Conservation (phyloP, 2,329 filamentous ascomycete species). For the Monilinia fructigena region DNA sequence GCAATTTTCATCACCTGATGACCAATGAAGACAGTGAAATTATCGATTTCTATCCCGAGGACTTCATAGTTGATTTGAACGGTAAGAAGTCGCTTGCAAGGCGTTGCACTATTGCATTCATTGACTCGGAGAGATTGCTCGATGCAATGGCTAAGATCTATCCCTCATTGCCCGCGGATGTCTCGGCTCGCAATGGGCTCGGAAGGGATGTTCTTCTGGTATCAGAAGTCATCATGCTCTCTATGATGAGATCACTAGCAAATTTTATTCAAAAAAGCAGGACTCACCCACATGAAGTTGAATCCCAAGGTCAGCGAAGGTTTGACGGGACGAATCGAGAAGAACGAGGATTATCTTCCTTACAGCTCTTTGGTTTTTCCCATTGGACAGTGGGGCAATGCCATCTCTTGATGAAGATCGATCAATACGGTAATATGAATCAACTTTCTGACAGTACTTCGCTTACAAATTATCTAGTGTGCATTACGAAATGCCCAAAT, state of each 20-base stretch:
- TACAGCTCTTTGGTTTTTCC: constrained; percentile 78
- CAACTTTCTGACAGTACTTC: constrained; percentile 1
- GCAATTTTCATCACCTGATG: constrained; percentile 89
- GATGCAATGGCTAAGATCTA: constrained; percentile 81
- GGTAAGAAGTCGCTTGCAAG: constrained; percentile 98
- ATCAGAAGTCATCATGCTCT: constrained; percentile 75
- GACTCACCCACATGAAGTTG: constrained; percentile 66
- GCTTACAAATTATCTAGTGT: constrained; percentile 56
- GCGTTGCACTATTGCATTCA: constrained; percentile 89
- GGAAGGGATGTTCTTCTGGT: constrained; percentile 82
- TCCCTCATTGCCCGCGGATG: constrained; percentile 72
- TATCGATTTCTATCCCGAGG: constrained; percentile 94
- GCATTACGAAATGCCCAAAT: constrained; percentile 77
- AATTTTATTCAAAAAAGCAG: constrained; percentile 91
- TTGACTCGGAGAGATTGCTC: constrained; percentile 84
- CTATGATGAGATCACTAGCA: constrained; percentile 78
- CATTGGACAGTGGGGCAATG: constrained; percentile 68
- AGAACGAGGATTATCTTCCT: constrained; percentile 80
- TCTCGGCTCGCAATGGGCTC: constrained; percentile 72
- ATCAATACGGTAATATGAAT: constrained; percentile 68
- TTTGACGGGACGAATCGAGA: constrained; percentile 75
- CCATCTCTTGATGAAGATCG: constrained; percentile 80
- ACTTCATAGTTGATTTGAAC: constrained; percentile 90
- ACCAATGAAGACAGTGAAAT: constrained; percentile 83
- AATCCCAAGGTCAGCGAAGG: constrained; percentile 74